Conservation (phyloP, 129 eudicot species). For the Oenanthe sinensis region DNA sequence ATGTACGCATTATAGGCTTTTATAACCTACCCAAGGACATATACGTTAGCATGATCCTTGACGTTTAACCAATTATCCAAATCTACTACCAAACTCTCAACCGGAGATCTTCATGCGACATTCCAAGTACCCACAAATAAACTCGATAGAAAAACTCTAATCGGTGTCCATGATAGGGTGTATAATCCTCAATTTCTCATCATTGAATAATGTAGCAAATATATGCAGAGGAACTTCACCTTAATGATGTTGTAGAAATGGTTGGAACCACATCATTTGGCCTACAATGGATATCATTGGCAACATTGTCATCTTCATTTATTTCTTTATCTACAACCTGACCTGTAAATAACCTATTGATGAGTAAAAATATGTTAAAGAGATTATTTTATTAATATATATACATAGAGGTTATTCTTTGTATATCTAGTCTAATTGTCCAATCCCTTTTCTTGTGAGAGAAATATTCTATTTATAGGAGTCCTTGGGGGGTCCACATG, state of each 20-base stretch:
- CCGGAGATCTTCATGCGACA: slow-evolving; percentile 90
- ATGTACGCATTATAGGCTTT: not conserved
- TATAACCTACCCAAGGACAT: slow-evolving; percentile 77
- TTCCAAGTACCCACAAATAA: slow-evolving; percentile 93
- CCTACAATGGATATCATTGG: slow-evolving; percentile 18
- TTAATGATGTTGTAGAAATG: slow-evolving; percentile 36
- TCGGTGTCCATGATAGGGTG: slow-evolving; percentile 1
- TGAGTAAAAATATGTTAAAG: too few relatives aligned
- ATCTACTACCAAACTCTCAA: slow-evolving; percentile 69
- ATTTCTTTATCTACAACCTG: slow-evolving; percentile 32
- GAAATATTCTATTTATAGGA: too few relatives aligned
- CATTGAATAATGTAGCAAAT: not conserved
- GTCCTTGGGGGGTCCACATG: too few relatives aligned
- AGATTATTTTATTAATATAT: too few relatives aligned
- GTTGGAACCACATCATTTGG: slow-evolving; percentile 41
- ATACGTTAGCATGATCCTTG: slow-evolving; percentile 64
- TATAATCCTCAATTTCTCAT: not conserved
- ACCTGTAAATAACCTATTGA: slow-evolving; percentile 8
- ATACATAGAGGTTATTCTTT: too few relatives aligned
- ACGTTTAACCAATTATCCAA: slow-evolving; percentile 84
- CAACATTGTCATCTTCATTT: slow-evolving; percentile 10
- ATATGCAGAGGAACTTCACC: slow-evolving; percentile 26
- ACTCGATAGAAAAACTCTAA: slow-evolving; percentile 28
- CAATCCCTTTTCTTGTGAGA: too few relatives aligned
- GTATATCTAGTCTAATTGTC: too few relatives aligned